Evolutionary conservation across 176 grass and related monocot species (phyloP).

Genomic region (Dactylis glomerata): DNA sequence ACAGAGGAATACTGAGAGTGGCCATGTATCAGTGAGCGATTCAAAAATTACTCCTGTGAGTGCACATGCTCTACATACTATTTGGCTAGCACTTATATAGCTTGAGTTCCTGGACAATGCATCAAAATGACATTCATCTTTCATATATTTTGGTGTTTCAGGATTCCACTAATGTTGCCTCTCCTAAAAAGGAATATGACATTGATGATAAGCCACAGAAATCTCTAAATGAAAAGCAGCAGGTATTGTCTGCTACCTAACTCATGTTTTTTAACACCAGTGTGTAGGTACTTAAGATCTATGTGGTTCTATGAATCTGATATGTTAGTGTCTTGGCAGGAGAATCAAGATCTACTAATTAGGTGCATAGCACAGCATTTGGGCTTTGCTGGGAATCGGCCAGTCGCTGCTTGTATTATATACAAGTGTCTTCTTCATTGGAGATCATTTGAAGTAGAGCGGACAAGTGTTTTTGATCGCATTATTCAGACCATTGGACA

Average conservation of each 20-base stretch:
- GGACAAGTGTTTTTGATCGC: conserved; percentile 99
- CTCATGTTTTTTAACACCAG: neutral
- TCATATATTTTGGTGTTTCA: conserved; percentile 31
- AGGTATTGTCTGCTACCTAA: conserved; percentile 40
- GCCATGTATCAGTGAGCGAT: conserved; percentile 47
- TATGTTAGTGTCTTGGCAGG: conserved; percentile 42
- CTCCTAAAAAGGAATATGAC: conserved; percentile 76
- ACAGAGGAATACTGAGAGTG: conserved; percentile 83
- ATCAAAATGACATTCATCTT: neutral
- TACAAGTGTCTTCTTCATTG: conserved; percentile 99
- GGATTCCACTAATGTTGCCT: conserved; percentile 57
- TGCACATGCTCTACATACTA: conserved; percentile 16
- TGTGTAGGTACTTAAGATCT: neutral
- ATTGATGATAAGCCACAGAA: conserved; percentile 93
- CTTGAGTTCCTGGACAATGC: neutral
- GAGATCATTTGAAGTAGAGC: conserved; percentile 99
- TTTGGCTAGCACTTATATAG: conserved; percentile 7
- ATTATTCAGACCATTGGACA: conserved; percentile 99
- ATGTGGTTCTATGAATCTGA: conserved; percentile 19
- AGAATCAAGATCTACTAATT: conserved; percentile 97
- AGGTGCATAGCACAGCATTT: conserved; percentile 92
- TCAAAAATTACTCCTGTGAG: conserved; percentile 61
- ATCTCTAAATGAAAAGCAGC: conserved; percentile 96
- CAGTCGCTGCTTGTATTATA: conserved; percentile 91
- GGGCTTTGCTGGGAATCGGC: conserved; percentile 77